Conservation (phyloP, 371 early-diverging fungal species). For the Choanephora cucurbitarum region DNA sequence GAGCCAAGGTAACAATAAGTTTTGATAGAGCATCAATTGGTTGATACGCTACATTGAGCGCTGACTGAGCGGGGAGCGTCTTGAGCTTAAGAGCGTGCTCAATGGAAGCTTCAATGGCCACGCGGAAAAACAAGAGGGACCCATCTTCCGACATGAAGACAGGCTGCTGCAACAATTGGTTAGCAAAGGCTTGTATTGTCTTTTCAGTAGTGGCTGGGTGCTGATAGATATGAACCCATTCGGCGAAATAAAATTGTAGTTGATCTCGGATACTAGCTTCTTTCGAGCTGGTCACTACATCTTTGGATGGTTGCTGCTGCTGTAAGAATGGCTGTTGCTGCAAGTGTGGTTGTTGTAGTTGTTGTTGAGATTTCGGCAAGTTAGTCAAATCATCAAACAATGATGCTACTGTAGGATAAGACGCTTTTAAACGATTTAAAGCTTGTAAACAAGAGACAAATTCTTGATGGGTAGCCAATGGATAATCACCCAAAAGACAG, state of each 20-base stretch:
- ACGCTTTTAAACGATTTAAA: slow-evolving; percentile 62
- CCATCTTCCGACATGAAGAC: slow-evolving; percentile 73
- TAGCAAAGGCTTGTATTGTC: slow-evolving; percentile 62
- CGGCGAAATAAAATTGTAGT: slow-evolving; percentile 71
- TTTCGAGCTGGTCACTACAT: slow-evolving; percentile 30
- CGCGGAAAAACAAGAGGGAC: slow-evolving; percentile 83
- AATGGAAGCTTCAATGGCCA: slow-evolving; percentile 81
- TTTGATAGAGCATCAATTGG: slow-evolving; percentile 85
- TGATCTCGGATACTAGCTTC: slow-evolving; percentile 63
- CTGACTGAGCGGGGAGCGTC: slow-evolving; percentile 40
- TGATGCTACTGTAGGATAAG: slow-evolving; percentile 53
- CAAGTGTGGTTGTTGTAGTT: slow-evolving; percentile 1
- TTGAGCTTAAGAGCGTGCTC: slow-evolving; percentile 73
- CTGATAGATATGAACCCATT: slow-evolving; percentile 87
- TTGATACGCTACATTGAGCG: slow-evolving; percentile 58
- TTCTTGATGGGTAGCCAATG: slow-evolving; percentile 64
- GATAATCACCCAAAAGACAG: slow-evolving; percentile 67
- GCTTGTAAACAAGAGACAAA: slow-evolving; percentile 75
- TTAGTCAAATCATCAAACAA: slow-evolving; percentile 35
- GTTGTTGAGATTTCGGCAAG: slow-evolving; percentile 16
- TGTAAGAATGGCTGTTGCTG: too few relatives aligned
- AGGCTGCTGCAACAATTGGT: slow-evolving; percentile 74
- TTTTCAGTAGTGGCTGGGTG: slow-evolving; percentile 82
- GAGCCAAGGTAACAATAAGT: slow-evolving; percentile 62
- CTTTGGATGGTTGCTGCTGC: slow-evolving; percentile 7